Base-by-base conservation (phyloP, 768 basidiomycete genomes). In the Crucibulum laeve region DNA sequence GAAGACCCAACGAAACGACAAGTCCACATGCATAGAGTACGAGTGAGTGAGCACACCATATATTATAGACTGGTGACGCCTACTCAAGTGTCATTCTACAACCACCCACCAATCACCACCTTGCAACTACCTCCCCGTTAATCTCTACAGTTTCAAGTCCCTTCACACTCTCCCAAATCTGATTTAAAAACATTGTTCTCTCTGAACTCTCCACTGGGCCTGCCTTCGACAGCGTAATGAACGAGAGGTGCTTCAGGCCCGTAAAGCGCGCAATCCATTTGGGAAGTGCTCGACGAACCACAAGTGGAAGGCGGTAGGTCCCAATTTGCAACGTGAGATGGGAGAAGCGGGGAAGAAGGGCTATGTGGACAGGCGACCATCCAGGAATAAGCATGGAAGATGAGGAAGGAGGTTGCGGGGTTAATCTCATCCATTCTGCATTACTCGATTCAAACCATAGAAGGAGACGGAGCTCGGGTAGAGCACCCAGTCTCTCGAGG, bases 251-350 rank as follows among this genome's bases (percentile, higher is more conserved):
- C 32, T 30, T 47, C 43, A 59, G 19, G 26, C 38, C 19, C 17
- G 52, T 43, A 28, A 60, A 60, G 18, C 43, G 32, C 33, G 37
- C 42, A 3, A 63, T 35, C 51, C 54, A 57, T 19, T 39, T 48
- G 22, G 55, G 55, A 14, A 59, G 53, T 11, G 38, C 48, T 8
- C 39, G 13, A 11, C 49, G 41, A n/a, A 55, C 40, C 7, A 46
- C 36, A 13, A 35, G 42, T 1, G 58, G 49, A 8, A 61, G 47
- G n/a, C 49, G 34, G 33, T 58, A 59, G 19, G 53, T 46, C 24
- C 47, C 44, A 13, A 59, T 38, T n/a, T 49, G 43, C 21, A 60
- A 38, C 30, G 57, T 53, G 13, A 63, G 13, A 23, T 46, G 44
- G 17, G 53, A 48, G 33, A 59, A 25, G 33, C 48, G 42, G 10